Evolutionary conservation across 768 basidiomycete species (phyloP).

Genomic region (Hirschioporus abietinus): DNA sequence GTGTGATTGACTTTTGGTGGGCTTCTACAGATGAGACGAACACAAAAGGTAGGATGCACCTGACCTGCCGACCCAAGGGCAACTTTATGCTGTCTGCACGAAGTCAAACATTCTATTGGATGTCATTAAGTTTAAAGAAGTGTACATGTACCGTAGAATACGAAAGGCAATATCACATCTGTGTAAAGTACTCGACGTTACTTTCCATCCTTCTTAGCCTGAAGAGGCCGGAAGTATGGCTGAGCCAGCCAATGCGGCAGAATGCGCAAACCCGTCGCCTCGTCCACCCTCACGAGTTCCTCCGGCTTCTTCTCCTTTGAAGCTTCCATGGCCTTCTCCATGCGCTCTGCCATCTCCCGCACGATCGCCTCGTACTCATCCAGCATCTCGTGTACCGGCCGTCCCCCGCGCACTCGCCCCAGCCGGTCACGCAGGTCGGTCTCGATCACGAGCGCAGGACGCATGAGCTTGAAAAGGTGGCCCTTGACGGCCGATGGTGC

Average conservation of each 20-base stretch:
- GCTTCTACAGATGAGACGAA: too few species aligned
- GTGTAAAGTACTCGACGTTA: too few species aligned
- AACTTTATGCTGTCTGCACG: too few species aligned
- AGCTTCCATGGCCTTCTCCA: slow-evolving; percentile 46
- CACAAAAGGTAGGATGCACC: too few species aligned
- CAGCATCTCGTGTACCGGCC: slow-evolving; percentile 24
- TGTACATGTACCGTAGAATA: too few species aligned
- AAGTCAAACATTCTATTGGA: too few species aligned
- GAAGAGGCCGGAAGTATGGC: slow-evolving; percentile 54
- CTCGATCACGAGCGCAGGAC: slow-evolving; percentile 63
- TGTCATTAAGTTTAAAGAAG: too few species aligned
- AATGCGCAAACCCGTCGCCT: slow-evolving; percentile 41
- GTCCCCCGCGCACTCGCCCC: slow-evolving; percentile 39
- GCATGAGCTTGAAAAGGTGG: slow-evolving; percentile 90
- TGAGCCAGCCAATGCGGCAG: slow-evolving; percentile 71
- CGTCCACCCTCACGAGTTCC: slow-evolving; percentile 37
- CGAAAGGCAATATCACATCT: too few species aligned
- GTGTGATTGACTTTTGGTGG: too few species aligned
- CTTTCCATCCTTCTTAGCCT: slow-evolving; percentile 6
- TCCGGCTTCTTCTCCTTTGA: slow-evolving; percentile 25
- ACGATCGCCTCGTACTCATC: slow-evolving; percentile 49
- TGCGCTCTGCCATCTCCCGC: slow-evolving; percentile 51
- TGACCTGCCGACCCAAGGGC: too few species aligned
- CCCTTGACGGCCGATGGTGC: slow-evolving; percentile 75
- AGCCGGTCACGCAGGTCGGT: slow-evolving; percentile 70